Evolutionary conservation across 441 rosid species (phyloP).

Genomic region (Adansonia grandidieri): DNA sequence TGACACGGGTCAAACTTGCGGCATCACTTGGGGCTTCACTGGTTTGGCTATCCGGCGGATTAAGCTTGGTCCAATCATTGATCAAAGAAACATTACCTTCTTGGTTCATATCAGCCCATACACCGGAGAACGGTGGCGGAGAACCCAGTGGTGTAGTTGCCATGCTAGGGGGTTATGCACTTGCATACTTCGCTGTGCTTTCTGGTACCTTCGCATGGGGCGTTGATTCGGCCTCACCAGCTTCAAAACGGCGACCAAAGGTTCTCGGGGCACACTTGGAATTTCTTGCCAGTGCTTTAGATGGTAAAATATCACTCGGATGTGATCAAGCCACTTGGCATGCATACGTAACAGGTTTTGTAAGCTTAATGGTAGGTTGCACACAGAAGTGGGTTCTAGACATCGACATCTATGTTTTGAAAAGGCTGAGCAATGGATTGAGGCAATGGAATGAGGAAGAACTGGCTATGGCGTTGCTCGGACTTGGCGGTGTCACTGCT

Average conservation of each 20-base stretch:
- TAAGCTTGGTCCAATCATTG: slow-evolving; percentile 69
- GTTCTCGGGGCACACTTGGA: slow-evolving; percentile 73
- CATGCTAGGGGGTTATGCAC: slow-evolving; percentile 86
- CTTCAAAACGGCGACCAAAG: slow-evolving; percentile 65
- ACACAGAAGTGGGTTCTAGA: slow-evolving; percentile 82
- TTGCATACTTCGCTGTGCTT: slow-evolving; percentile 78
- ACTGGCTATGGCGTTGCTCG: slow-evolving; percentile 76
- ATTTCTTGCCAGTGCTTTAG: slow-evolving; percentile 79
- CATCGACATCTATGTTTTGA: slow-evolving; percentile 71
- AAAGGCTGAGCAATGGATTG: slow-evolving; percentile 82
- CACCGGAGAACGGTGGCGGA: slow-evolving; percentile 58
- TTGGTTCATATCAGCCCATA: slow-evolving; percentile 84
- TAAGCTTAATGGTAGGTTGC: slow-evolving; percentile 78
- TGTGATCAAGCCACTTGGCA: slow-evolving; percentile 83
- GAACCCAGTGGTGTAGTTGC: slow-evolving; percentile 60
- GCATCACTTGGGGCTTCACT: slow-evolving; percentile 94
- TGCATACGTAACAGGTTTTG: slow-evolving; percentile 76
- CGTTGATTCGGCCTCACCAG: slow-evolving; percentile 63
- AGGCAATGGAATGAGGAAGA: slow-evolving; percentile 84
- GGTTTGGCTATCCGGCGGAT: slow-evolving; percentile 89
- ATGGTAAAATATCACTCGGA: slow-evolving; percentile 87
- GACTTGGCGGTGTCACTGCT: slow-evolving; percentile 66
- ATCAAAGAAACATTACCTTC: slow-evolving; percentile 89
- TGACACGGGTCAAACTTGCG: slow-evolving; percentile 87
- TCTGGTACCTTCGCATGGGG: slow-evolving; percentile 96